Evolutionary conservation across 345 rosid species (phyloP), one percentile per base, ranked within the genome.

Genomic region (Syzygium aqueum): DNA sequence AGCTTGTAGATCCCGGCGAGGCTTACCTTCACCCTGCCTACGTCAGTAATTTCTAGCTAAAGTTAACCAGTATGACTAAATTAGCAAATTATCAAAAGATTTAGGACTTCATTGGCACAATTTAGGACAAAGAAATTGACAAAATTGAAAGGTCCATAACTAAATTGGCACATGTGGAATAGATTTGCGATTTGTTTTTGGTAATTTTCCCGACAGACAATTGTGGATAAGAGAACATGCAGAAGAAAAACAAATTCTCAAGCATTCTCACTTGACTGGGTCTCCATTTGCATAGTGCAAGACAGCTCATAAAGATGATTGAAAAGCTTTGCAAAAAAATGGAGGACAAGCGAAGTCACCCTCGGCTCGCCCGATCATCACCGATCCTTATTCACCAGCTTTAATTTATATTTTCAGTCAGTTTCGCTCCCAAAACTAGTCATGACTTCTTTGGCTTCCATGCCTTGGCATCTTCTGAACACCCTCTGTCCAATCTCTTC

Each of bases 61-160:
- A 57, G 4, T 23, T 57, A 12, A 23, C 11, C 9, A 57, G 11
- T 22, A 0, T 59, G 12, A 27, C 30, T 59, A 59, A 59, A 25
- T 5, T 11, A 1, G 27, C 5, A 59, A 25, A 59, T 59, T 0
- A 0, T 27, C 0, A 0, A 59, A 27, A 27, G 0, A 0, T 11
- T 59, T 27, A 59, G 4, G 5, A 59, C 27, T 59, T 11, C 11
- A 59, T 27, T 27, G 7, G 46, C 46, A 43, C 46, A 43, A 43
- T 43, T 43, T 43, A 0, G 7, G 46, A 5, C 7, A 43, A 43
- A 2, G 5, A 59, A 59, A 57, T 11, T 57, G 46, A 57, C 28
- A 57, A 6, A 57, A 25, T 59, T 59, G 11, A 5, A 59, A 2
- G 46, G 46, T 43, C 7, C 46, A 43, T 43, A 43, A 25, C 27